Base-by-base conservation (phyloP, 495 filamentous ascomycete species). In the Talaromyces proteolyticus region DNA sequence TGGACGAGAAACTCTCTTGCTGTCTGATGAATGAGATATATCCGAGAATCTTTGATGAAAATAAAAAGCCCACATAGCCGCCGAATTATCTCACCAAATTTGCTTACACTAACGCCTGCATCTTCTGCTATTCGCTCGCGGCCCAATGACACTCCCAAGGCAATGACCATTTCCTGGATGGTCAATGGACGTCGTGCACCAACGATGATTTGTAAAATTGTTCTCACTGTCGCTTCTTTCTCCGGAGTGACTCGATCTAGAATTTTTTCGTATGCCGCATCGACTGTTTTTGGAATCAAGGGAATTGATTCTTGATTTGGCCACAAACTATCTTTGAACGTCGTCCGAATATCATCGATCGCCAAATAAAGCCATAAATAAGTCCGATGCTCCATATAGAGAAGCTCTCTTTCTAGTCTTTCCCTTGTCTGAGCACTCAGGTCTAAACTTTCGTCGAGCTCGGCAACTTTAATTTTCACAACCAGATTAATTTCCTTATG, bases 201-300 rank as follows among this genome's bases (percentile, higher is more conserved):
- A 19, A 67, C 40, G n/a, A 73, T 46, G n/a, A 70, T 70, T 11
- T 65, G 55, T 6, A 73, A 57, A n/a, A 69, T 29, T 21, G 29
- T 58, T 41, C 46, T 51, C 6, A 54, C 62, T 12, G 37, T 37
- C 11, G 41, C 41, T 17, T 24, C 41, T 10, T 59, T 12, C 4
- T 17, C 2, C 10, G 23, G 4, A 49, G 51, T 29, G 37, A 51
- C 53, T 22, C 49, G 47, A 11, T 34, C 10, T 29, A 68, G 50
- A 38, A 55, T 49, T 18, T 53, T 56, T 36, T 56, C 44, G 42
- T 64, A 62, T 20, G 53, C 37, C 29, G 24, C 38, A 29, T 57
- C 47, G n/a, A 61, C 53, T 23, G 52, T 24, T 20, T 12, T 18
- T 6, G 56, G 60, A 23, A 57, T 18, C 14, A 47, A 42, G 5